phyloP scores from a whole-genome alignment of 768 basidiomycete species.

The Mycena indigotica region DNA sequence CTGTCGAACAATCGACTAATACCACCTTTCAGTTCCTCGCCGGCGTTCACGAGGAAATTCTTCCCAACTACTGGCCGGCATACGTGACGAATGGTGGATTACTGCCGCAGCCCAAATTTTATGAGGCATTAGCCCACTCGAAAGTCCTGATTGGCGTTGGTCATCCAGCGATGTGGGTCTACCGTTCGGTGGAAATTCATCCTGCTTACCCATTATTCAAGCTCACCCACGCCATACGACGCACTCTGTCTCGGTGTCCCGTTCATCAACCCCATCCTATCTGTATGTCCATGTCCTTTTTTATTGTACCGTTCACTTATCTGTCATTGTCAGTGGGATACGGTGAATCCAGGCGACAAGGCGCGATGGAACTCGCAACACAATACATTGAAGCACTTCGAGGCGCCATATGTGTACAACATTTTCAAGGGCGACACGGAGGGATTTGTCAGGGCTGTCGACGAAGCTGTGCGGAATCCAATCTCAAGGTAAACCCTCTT shows the following conservation, averaged over 20 bases:
- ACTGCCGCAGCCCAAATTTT: constrained; percentile 7
- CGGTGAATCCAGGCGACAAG: constrained; percentile 28
- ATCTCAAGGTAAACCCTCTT: constrained; percentile 28
- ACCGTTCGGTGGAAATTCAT: neutral
- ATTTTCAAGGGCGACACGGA: constrained; percentile 29
- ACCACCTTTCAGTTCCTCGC: neutral
- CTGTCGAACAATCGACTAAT: no score
- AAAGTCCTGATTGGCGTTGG: constrained; percentile 10
- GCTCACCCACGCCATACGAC: constrained; percentile 12
- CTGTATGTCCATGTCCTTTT: constrained; percentile 12
- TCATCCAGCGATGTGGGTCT: neutral
- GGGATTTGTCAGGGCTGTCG: constrained; percentile 30
- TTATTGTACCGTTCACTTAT: neutral
- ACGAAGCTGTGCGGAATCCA: constrained; percentile 27
- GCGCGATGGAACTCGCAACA: constrained; percentile 34
- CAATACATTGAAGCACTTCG: constrained; percentile 26
- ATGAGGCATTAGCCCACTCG: neutral
- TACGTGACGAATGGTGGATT: constrained; percentile 5
- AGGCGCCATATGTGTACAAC: constrained; percentile 38
- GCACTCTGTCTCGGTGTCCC: constrained; percentile 32
- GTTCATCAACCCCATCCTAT: constrained; percentile 37
- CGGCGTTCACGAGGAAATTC: neutral
- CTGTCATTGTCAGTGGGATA: constrained; percentile 31
- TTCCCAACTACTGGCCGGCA: neutral
- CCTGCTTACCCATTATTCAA: neutral